These are phyloP conservation scores for Lipomyces anomalus DNA, from an alignment of 805 yeast species.

Conservation along the genomic window DNA sequence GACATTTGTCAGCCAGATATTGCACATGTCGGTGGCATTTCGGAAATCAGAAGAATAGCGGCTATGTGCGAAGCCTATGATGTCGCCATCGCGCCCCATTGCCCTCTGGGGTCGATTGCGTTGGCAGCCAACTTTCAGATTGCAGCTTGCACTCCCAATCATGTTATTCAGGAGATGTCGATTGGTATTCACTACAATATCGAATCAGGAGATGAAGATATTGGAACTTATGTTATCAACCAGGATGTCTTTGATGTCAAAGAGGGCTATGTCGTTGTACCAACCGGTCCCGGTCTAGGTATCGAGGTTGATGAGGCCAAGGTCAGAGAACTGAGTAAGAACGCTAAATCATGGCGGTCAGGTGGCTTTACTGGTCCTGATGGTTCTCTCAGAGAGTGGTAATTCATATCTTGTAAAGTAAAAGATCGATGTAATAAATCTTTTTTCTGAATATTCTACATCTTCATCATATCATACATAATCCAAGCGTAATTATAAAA, in stretches of 20 bases:
- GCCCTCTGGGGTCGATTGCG: constrained; percentile 28
- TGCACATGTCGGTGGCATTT: constrained; percentile 28
- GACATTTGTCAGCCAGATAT: constrained; percentile 28
- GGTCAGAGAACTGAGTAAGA: constrained; percentile 11
- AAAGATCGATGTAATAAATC: neutral
- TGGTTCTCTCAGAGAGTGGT: constrained; percentile 18
- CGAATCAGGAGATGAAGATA: constrained; percentile 20
- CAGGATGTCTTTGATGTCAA: constrained; percentile 23
- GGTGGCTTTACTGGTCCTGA: constrained; percentile 12
- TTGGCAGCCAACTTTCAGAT: constrained; percentile 27
- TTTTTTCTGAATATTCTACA: neutral
- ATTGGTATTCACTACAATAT: constrained; percentile 27
- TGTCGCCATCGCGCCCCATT: constrained; percentile 28
- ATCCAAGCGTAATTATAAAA: too few relatives aligned
- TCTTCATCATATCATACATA: too few relatives aligned
- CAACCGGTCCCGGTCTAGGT: constrained; percentile 26
- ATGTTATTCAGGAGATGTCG: constrained; percentile 26
- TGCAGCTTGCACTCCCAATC: constrained; percentile 19
- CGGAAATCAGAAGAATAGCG: constrained; percentile 26
- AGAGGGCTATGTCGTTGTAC: constrained; percentile 23
- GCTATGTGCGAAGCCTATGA: constrained; percentile 28
- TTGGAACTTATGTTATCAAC: constrained; percentile 22
- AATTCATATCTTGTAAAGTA: neutral
- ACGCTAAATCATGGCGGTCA: constrained; percentile 17
- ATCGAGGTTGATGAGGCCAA: constrained; percentile 21